Conservation (phyloP, 169 alveolate species). For the Babesia divergens region DNA sequence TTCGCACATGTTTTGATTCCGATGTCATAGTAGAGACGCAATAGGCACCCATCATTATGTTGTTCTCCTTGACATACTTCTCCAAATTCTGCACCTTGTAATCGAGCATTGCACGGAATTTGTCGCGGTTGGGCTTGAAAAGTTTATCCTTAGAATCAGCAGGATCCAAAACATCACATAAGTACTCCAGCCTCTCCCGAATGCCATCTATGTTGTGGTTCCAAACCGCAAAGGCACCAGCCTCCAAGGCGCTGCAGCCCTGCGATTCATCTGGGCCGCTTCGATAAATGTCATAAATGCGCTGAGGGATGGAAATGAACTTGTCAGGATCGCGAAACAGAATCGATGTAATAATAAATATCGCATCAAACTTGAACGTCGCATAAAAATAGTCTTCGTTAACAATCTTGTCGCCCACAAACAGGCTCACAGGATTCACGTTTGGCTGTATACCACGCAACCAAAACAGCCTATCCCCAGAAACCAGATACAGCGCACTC, state of each 20-base stretch:
- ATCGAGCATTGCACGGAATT: conserved; percentile 26
- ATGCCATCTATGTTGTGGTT: conserved; percentile 41
- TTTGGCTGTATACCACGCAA: conserved; percentile 55
- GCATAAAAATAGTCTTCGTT: conserved; percentile 23
- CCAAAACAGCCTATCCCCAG: conserved; percentile 17
- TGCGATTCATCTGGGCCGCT: conserved; percentile 3
- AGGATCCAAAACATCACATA: conserved; percentile 31
- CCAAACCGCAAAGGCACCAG: conserved; percentile 38
- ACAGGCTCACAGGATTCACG: conserved; percentile 41
- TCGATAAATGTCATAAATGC: conserved; percentile 45
- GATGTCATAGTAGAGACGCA: conserved; percentile 1
- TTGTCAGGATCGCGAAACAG: conserved; percentile 26
- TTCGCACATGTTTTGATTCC: neutral
- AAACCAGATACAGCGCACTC: neutral
- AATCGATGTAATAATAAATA: conserved; percentile 41
- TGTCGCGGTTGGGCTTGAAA: conserved; percentile 33
- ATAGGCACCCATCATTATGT: conserved; percentile 31
- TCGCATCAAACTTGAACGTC: conserved; percentile 45
- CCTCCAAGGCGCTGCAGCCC: conserved; percentile 19
- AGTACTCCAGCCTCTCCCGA: conserved; percentile 39
- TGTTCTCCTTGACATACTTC: neutral
- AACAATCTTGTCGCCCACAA: conserved; percentile 20
- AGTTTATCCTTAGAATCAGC: conserved; percentile 23
- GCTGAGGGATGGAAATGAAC: conserved; percentile 40
- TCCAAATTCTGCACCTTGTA: conserved; percentile 40